Evolutionary conservation across 352 stramenopile species (phyloP).

Genomic region (Phytophthora cryptogea): DNA sequence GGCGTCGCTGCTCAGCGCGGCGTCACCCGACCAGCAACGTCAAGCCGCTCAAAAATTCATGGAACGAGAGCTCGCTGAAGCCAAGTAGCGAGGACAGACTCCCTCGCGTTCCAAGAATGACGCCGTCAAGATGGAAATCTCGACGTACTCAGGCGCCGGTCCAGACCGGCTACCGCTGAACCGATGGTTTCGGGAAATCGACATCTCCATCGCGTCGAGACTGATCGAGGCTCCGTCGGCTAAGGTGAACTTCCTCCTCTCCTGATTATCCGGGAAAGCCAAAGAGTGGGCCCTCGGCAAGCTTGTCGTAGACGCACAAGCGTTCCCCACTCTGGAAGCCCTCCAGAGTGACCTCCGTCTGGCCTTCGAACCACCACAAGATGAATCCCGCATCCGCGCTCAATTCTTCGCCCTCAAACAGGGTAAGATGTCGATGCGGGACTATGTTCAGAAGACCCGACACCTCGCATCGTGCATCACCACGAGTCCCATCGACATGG

Average conservation of each 20-base stretch:
- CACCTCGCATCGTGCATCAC: slow-evolving; percentile 11
- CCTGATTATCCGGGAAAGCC: background rate
- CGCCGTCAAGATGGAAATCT: slow-evolving; percentile 7
- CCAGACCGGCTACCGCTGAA: too few relatives aligned
- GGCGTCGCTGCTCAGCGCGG: background rate
- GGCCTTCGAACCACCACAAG: slow-evolving; percentile 14
- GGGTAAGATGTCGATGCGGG: slow-evolving; percentile 1
- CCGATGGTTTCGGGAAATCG: background rate
- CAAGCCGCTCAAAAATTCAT: background rate
- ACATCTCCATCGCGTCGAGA: background rate
- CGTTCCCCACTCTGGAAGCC: slow-evolving; percentile 3
- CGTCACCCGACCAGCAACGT: background rate
- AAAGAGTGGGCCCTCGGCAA: slow-evolving; percentile 15
- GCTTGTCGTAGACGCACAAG: background rate
- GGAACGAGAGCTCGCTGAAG: slow-evolving; percentile 8
- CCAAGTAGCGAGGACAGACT: background rate
- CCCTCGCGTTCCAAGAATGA: slow-evolving; percentile 5
- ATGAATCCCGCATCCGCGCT: slow-evolving; percentile 3
- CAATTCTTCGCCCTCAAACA: slow-evolving; percentile 13
- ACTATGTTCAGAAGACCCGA: slow-evolving; percentile 4
- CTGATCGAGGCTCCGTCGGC: background rate
- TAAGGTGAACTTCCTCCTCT: slow-evolving; percentile 1
- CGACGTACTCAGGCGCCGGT: background rate
- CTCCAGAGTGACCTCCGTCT: slow-evolving; percentile 3
- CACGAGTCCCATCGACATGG: slow-evolving; percentile 13